phyloP scores from a whole-genome alignment of 73 alveolate species.

The Uronychia setigera region DNA sequence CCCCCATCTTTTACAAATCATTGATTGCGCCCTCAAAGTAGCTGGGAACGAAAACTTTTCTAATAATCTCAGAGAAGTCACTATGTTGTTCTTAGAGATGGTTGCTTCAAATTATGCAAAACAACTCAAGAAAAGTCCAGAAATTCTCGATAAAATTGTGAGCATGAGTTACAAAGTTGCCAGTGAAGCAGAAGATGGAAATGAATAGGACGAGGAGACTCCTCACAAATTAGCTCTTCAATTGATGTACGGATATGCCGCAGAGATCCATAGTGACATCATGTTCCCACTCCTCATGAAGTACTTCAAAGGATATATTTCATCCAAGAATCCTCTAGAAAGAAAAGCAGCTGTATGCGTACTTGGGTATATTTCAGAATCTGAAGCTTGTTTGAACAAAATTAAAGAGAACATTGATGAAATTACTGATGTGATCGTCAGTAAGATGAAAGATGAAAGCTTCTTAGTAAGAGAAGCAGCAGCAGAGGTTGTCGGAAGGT shows the following conservation, averaged over 20 bases:
- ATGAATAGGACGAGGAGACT: slow-evolving; percentile 52
- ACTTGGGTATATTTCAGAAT: slow-evolving; percentile 58
- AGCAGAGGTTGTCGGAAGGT: slow-evolving; percentile 69
- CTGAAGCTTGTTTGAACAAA: slow-evolving; percentile 61
- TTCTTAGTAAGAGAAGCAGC: slow-evolving; percentile 62
- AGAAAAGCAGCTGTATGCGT: slow-evolving; percentile 66
- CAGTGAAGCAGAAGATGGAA: slow-evolving; percentile 53
- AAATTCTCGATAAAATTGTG: slow-evolving; percentile 39
- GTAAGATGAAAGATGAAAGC: slow-evolving; percentile 41
- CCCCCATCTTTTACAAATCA: slow-evolving; percentile 35
- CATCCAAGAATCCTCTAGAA: slow-evolving; percentile 38
- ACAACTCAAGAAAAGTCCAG: slow-evolving; percentile 38
- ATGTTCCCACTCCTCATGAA: slow-evolving; percentile 51
- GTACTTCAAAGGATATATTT: slow-evolving; percentile 35
- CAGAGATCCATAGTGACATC: slow-evolving; percentile 29
- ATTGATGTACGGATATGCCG: slow-evolving; percentile 29
- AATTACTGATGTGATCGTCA: slow-evolving; percentile 44
- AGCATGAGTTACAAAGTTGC: slow-evolving; percentile 49
- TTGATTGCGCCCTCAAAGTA: slow-evolving; percentile 57
- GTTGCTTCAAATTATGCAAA: slow-evolving; percentile 57
- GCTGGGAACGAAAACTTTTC: slow-evolving; percentile 34
- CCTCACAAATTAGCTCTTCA: slow-evolving; percentile 49
- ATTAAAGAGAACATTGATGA: slow-evolving; percentile 61
- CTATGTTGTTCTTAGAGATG: slow-evolving; percentile 59
- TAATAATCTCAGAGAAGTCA: slow-evolving; percentile 41